Evolutionary conservation across 768 basidiomycete species (phyloP).

Genomic region (Myochromella boudieri): DNA sequence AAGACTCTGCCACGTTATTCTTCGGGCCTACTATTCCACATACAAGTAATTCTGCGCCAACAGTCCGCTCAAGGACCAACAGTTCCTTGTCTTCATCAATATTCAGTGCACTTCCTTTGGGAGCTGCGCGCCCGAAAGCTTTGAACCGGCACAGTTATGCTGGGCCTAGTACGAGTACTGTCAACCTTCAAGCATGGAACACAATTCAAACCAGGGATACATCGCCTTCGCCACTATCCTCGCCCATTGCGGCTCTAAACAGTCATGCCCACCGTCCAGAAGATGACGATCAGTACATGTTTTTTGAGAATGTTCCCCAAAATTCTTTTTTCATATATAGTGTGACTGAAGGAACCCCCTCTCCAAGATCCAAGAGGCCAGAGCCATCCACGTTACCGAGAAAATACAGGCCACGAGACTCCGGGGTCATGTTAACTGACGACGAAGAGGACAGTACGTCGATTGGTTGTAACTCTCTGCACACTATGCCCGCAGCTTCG

Average conservation of each 20-base stretch:
- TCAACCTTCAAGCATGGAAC: conserved; percentile 35
- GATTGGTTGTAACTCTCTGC: conserved; percentile 23
- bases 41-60: conserved; percentile 19
- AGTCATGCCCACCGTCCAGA: conserved; percentile 24
- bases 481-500: conserved; percentile 55
- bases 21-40: conserved; percentile 59
- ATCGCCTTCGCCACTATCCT: conserved; percentile 51
- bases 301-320: conserved; percentile 45
- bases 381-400: conserved; percentile 43
- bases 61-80: conserved; percentile 30
- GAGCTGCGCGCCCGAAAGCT: conserved; percentile 26
- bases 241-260: conserved; percentile 31
- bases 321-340: conserved; percentile 58
- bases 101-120: conserved; percentile 20
- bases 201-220: conserved; percentile 37
- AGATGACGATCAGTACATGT: conserved; percentile 56
- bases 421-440: conserved; percentile 61
- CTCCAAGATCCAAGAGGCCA: conserved; percentile 42
- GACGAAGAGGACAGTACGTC: conserved; percentile 47
- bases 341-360: conserved; percentile 57
- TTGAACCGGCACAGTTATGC: conserved; percentile 67
- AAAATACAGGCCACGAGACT: conserved; percentile 74
- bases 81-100: conserved; percentile 25
- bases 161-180: conserved; percentile 37
- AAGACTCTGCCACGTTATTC: conserved; percentile 65